Base-by-base conservation (phyloP, 495 filamentous ascomycete genomes). In the Annulohypoxylon moriforme region DNA sequence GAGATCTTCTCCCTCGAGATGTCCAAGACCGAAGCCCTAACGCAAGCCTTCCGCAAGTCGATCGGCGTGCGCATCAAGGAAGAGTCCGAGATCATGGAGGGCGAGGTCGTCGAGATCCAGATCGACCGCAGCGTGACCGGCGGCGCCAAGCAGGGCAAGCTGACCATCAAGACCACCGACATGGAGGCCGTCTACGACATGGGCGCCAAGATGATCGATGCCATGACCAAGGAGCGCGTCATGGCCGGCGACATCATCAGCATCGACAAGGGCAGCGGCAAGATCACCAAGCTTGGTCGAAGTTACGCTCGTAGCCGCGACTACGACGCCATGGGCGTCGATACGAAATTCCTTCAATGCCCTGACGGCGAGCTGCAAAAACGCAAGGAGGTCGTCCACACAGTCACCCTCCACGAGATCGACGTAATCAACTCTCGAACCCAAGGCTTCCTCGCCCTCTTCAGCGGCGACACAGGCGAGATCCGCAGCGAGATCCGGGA, bases 121-220 rank as follows among this genome's bases (percentile, higher is more conserved):
- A 98, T 98, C 72, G 96, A 99, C 81, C 89, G 96, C 55, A 97
- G 94, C 73, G 92, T 99, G 24, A 98, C 96, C 2, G 96, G 96
- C 36, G 92, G 92, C 80, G 94, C 93, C 79, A 98, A 97, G 85
- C 94, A 97, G 86, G 96, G 96, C 72, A 99, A 98, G 81, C 91
- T 99, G 70, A 99, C 96, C 8, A 97, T 99, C 81, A 99, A 98
- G 81, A 99, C 96, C 18, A 97, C 95, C 72, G 96, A 99, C 77
- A 99, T 99, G 96, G 96, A 99, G 81, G 97, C 96, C 18, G 93
- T 98, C 73, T 99, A 98, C 85, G 96, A 99, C 72, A 96, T 99
- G 93, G 96, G 96, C 42, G 94, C 91, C 60, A 98, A 98, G 82
- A 98, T 98, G 96, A 98, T 99, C 70, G 96, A 99, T 74, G 92